Evolutionary conservation across 306 rosid genomes (phyloP).

Genomic region (Comarum palustre): DNA sequence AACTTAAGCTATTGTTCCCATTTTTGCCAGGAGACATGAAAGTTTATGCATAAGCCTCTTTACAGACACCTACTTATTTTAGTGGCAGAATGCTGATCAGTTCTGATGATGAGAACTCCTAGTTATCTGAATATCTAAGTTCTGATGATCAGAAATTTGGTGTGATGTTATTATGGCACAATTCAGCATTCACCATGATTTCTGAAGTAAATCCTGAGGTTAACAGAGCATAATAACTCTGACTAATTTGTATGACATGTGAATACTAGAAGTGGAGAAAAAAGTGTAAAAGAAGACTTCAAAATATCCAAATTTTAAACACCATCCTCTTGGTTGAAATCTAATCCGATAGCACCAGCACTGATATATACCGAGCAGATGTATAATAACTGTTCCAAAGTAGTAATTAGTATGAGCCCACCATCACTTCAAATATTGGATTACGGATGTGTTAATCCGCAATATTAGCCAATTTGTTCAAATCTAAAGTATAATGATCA

Average conservation of each 20-base stretch:
- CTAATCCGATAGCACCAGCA: not conserved
- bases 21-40: not conserved
- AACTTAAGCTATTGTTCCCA: not conserved
- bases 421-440: constrained; percentile 2
- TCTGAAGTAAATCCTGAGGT: not conserved
- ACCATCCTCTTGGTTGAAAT: not conserved
- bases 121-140: not conserved
- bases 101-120: not conserved
- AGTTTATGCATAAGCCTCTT: not conserved
- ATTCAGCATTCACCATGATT: not conserved
- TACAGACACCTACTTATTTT: constrained; percentile 1
- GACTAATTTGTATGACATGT: not conserved
- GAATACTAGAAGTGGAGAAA: not conserved
- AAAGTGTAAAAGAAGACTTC: not conserved
- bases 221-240: not conserved
- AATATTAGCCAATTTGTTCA: not conserved
- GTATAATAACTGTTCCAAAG: constrained; percentile 8
- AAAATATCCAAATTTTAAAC: not conserved
- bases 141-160: not conserved
- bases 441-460: not conserved
- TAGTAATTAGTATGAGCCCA: not conserved
- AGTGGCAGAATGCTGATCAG: constrained; percentile 11
- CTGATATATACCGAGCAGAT: not conserved
- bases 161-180: not conserved
- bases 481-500: not conserved